Evolutionary conservation across 1,139 yeast genomes (phyloP), one percentile per base, ranked within the genome.

Genomic region (Scheffersomyces cryptocercus): DNA sequence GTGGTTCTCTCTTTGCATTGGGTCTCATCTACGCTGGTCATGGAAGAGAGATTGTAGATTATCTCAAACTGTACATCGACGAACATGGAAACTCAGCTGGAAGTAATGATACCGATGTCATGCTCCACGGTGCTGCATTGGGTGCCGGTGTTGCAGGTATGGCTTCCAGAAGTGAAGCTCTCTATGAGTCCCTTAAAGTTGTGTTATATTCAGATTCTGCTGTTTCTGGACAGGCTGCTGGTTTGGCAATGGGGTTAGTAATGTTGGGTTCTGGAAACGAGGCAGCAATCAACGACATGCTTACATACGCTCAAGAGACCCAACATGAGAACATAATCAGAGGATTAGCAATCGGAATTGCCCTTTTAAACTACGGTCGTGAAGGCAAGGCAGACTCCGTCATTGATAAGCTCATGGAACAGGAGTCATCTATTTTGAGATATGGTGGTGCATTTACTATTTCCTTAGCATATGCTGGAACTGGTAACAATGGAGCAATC

Each of bases 61-160:
- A 85, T 62, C 77, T 95, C 61, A 82, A 89, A 62, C 77, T 78
- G 53, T 85, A 85, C 55, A 74, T 91, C 42, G 84, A 81, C 48
- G 91, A 85, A 46, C 81, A 83, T 55, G 83, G 85, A 38, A 74
- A 78, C 42, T 72, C 84, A 34, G 84, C 85, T 24, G 86, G 87
- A 29, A 81, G 80, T 39, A 84, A 81, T 47, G 96, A 88, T 54
- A 79, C 85, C 32, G 98, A 93, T 61, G 91, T 90, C 37, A 79
- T 91, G 56, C 77, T 90, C 49, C 99, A 93, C 62, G 99, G 99
- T 62, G 98, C 98, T 4, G 86, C 95, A 51, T 80, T 93, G 41
- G 99, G 99, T 59, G 78, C 86, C 38, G 99, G 98, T 72, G 91
- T 91, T 39, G 97, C 99, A 14, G 98, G 96, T 31, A 90, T 93